Evolutionary conservation across 768 basidiomycete genomes (phyloP).

Genomic region (Mycena kentingensis): DNA sequence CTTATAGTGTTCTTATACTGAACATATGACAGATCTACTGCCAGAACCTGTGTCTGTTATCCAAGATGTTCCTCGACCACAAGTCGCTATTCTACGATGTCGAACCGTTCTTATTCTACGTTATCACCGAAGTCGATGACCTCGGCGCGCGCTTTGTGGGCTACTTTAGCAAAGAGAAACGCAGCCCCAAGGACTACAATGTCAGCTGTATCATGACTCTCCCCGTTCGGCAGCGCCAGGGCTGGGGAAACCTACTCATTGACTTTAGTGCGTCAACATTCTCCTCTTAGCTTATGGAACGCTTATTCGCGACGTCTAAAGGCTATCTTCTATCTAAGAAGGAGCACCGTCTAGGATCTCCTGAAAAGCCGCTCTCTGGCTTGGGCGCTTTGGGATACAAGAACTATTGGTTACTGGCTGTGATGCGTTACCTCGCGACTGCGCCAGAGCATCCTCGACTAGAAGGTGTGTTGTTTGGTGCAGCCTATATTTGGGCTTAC

Average conservation of each 20-base stretch:
- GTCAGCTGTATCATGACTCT: conserved; percentile 99
- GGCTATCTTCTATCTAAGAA: conserved; percentile 97
- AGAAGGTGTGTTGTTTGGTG: conserved; percentile 59
- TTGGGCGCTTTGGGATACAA: conserved; percentile 93
- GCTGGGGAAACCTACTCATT: conserved; percentile 96
- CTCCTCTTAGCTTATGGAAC: neutral
- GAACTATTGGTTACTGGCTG: conserved; percentile 89
- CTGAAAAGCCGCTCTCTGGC: conserved; percentile 93
- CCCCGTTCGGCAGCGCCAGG: conserved; percentile 89
- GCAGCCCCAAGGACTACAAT: conserved; percentile 94
- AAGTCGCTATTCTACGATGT: conserved; percentile 99
- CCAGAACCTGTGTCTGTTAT: conserved; percentile 94
- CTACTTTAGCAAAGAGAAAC: conserved; percentile 99
- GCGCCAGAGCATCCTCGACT: conserved; percentile 64
- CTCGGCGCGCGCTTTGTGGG: conserved; percentile 92
- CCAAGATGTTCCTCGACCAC: conserved; percentile 99
- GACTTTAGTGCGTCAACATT: conserved; percentile 83
- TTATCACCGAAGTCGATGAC: conserved; percentile 91
- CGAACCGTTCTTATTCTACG: conserved; percentile 98
- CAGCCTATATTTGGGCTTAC: conserved; percentile 19
- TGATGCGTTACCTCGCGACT: conserved; percentile 74
- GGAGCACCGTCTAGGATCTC: conserved; percentile 86
- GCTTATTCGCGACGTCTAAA: conserved; percentile 34
- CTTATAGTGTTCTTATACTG: conserved; percentile 8
- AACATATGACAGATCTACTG: conserved; percentile 79